phyloP scores from a whole-genome alignment of 208 protist genomes.

The Trypanosomatidae sp. region DNA sequence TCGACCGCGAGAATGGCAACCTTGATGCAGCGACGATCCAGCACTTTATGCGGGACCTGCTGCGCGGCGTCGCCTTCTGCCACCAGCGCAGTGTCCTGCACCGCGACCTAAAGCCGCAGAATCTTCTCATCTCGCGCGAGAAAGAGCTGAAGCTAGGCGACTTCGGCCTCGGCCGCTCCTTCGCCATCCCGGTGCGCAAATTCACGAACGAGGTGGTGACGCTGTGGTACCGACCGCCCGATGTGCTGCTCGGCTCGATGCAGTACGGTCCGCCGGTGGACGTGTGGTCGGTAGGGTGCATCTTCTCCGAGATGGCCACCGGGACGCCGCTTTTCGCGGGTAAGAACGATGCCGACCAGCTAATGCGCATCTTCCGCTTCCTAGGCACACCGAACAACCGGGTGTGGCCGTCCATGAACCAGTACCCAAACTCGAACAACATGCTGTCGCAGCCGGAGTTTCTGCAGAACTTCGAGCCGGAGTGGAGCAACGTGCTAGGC shows the following conservation, averaged over 20 bases:
- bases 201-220: conserved; percentile 93
- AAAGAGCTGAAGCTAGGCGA: conserved; percentile 87
- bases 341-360: conserved; percentile 95
- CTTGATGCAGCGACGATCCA: conserved; percentile 66
- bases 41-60: conserved; percentile 77
- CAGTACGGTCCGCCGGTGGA: conserved; percentile 91
- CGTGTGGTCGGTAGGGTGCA: conserved; percentile 95
- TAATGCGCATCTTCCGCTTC: conserved; percentile 95
- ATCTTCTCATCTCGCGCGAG: conserved; percentile 82
- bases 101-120: conserved; percentile 91
- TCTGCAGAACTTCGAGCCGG: conserved; percentile 49
- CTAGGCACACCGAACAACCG: conserved; percentile 93
- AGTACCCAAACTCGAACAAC: conserved; percentile 79
- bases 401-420: conserved; percentile 91
- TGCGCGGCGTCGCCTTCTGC: conserved; percentile 77
- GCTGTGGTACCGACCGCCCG: conserved; percentile 95
- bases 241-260: conserved; percentile 90
- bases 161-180: conserved; percentile 87
- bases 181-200: conserved; percentile 86
- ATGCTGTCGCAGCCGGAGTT: conserved; percentile 79
- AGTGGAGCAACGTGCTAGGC: conserved; percentile 52
- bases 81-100: conserved; percentile 86
- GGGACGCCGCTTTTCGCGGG: conserved; percentile 95
- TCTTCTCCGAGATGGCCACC: conserved; percentile 94
- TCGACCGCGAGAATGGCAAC: conserved; percentile 80